Evolutionary conservation across 139 green algal genomes (phyloP).

Genomic region (Chlorella sp.): DNA sequence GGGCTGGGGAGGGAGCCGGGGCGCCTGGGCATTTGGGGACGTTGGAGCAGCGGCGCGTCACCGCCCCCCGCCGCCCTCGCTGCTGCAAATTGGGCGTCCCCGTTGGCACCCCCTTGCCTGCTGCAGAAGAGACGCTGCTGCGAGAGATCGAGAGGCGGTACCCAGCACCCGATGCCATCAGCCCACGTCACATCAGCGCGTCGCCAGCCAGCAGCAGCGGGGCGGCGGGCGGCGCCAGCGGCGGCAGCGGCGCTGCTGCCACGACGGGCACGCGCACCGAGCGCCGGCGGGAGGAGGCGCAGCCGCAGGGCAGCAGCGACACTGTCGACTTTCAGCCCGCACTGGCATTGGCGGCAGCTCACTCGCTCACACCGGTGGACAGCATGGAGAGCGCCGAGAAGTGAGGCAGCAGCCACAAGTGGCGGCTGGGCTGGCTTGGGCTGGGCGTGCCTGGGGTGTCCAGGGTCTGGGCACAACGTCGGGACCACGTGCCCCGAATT

Average conservation of each 20-base stretch:
- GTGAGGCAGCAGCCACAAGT: conserved; percentile 2
- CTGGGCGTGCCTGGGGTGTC: too few relatives aligned
- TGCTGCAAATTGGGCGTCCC: not conserved
- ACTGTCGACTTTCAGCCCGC: conserved; percentile 18
- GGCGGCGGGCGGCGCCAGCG: not conserved
- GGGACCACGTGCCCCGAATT: too few relatives aligned
- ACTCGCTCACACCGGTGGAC: not conserved
- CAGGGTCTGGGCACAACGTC: too few relatives aligned
- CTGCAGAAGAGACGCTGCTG: conserved; percentile 57
- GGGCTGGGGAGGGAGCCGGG: too few relatives aligned
- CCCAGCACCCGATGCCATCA: conserved; percentile 29
- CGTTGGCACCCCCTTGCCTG: not conserved
- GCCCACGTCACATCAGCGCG: not conserved
- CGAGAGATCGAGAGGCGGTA: conserved; percentile 60
- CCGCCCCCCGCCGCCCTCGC: too few relatives aligned
- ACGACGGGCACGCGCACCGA: conserved; percentile 24
- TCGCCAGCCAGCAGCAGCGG: conserved; percentile 1
- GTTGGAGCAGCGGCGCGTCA: too few relatives aligned
- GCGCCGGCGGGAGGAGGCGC: not conserved
- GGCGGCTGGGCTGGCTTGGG: too few relatives aligned
- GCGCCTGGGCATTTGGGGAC: too few relatives aligned
- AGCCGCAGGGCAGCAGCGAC: not conserved
- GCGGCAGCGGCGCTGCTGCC: conserved; percentile 16
- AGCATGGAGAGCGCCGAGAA: conserved; percentile 45
- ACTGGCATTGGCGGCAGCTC: not conserved